Percentiles rank a stretch among this genome's conserved stretches.
phyloP scores from a whole-genome alignment of 768 basidiomycete genomes.

The Tricholoma furcatifolium region DNA sequence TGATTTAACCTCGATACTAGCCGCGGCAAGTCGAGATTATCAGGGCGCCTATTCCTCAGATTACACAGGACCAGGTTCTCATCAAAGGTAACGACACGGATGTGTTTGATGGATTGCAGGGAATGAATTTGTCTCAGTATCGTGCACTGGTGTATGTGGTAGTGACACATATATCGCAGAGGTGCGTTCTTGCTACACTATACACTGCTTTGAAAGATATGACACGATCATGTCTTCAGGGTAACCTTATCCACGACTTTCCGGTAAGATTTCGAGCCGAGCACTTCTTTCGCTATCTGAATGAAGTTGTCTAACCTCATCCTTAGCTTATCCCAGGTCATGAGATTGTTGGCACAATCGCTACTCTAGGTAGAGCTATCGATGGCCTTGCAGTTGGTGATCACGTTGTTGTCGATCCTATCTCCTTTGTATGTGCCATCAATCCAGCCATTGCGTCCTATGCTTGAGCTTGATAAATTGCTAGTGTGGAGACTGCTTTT shows the following conservation, averaged over 20 bases:
- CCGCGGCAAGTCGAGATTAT: constrained; percentile 52
- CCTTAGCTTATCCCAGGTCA: constrained; percentile 43
- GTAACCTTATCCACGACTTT: constrained; percentile 69
- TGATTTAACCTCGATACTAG: constrained; percentile 20
- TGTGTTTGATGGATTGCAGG: neutral
- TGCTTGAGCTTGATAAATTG: constrained; percentile 16
- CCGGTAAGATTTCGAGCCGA: constrained; percentile 42
- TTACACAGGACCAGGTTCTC: constrained; percentile 54
- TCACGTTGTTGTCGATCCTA: constrained; percentile 64
- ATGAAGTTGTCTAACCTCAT: neutral
- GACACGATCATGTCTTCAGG: constrained; percentile 25
- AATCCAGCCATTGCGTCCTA: neutral
- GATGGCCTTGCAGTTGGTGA: constrained; percentile 61
- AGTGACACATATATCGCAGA: constrained; percentile 54
- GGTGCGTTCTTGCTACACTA: constrained; percentile 35
- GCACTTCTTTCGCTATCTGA: neutral
- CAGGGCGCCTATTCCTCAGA: constrained; percentile 48
- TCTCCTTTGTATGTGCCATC: constrained; percentile 36
- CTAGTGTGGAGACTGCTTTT: constrained; percentile 55
- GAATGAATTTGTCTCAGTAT: constrained; percentile 17
- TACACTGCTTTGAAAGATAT: neutral
- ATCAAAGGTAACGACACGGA: constrained; percentile 47
- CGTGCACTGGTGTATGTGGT: constrained; percentile 56
- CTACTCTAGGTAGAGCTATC: constrained; percentile 49
- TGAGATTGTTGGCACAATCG: constrained; percentile 30